Evolutionary conservation across 2,329 filamentous ascomycete species (phyloP), one percentile per base, ranked within the genome.

Genomic region (Sclerotinia trifoliorum): DNA sequence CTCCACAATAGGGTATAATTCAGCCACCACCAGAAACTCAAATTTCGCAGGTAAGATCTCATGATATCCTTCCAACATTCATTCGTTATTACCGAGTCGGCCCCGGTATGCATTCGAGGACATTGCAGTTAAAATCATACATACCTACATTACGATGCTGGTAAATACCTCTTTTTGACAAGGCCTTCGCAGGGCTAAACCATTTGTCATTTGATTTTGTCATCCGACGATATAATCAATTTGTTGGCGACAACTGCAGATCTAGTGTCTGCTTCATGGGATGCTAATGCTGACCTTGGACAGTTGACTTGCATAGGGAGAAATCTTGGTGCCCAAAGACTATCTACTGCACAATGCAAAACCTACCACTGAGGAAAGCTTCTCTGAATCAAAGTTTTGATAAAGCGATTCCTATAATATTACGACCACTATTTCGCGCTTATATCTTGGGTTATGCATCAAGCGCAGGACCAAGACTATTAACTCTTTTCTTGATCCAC

Each of bases 361-460:
- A 26, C 15, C 13, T 21, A 15, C 15, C 48, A 55, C n/a, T 13
- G 21, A 24, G 46, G 29, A 62, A 49, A 32, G 21, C 62, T n/a
- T 51, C 66, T 29, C 55, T 63, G 70, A 71, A 68, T 74, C 78
- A 72, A 74, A 77, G 61, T 44, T 51, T 71, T 71, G 75, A 51
- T 72, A 71, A 70, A 76, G 62, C 44, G 8, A 65, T 88, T 56
- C 85, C 86, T 42, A 80, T 83, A 17, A 70, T 81, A 52, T 77
- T 89, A 44, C 82, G 84, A 65, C 87, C 87, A 21, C 77, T 87
- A 32, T 74, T 87, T 66, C 83, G 86, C 69, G 87, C 87, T 58
- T 90, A 87, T 76, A 74, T 86, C 19, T 74, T 89, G 46, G 87
- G 86, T 42, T 89, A 88, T 79, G 83, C 83, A 24, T 88, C 86